Evolutionary conservation across 2,329 filamentous ascomycete genomes (phyloP).

Genomic region (Aspergillus pseudoviridinutans): DNA sequence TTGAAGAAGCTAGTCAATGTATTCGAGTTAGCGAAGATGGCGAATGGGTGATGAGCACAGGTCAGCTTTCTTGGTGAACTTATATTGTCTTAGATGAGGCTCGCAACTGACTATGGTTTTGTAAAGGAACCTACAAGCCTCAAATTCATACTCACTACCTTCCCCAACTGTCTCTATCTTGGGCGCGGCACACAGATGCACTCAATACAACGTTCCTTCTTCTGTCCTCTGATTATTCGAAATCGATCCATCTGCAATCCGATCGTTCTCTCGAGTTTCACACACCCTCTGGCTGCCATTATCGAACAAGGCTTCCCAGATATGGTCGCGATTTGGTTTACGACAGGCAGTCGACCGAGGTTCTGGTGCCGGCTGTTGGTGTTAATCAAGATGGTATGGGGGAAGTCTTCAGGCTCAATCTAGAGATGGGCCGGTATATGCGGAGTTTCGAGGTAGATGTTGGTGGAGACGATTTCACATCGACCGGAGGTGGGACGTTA

Average conservation of each 20-base stretch:
- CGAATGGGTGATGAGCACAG: constrained; percentile 94
- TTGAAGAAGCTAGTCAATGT: constrained; percentile 90
- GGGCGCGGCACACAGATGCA: constrained; percentile 82
- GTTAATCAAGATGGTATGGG: constrained; percentile 80
- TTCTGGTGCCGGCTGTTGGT: constrained; percentile 81
- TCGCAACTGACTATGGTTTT: constrained; percentile 9
- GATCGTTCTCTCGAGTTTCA: constrained; percentile 93
- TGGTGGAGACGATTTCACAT: constrained; percentile 70
- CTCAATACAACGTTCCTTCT: constrained; percentile 89
- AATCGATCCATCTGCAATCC: constrained; percentile 87
- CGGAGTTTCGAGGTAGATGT: constrained; percentile 89
- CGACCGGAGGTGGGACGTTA: constrained; percentile 65
- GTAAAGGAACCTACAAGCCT: constrained; percentile 61
- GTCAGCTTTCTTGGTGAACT: constrained; percentile 41
- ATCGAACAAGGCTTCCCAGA: constrained; percentile 81
- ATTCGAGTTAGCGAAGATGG: constrained; percentile 90
- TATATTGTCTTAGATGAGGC: constrained; percentile 1
- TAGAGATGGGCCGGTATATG: constrained; percentile 92
- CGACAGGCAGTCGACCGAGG: constrained; percentile 76
- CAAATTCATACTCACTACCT: constrained; percentile 97
- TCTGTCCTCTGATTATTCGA: constrained; percentile 85
- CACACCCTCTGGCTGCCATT: constrained; percentile 81
- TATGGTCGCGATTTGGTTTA: constrained; percentile 90
- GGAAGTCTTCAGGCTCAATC: constrained; percentile 87
- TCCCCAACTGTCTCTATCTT: constrained; percentile 89